These are phyloP conservation scores for Condylostoma magnum DNA, from an alignment of 169 alveolate species.

Conservation along the genomic window DNA sequence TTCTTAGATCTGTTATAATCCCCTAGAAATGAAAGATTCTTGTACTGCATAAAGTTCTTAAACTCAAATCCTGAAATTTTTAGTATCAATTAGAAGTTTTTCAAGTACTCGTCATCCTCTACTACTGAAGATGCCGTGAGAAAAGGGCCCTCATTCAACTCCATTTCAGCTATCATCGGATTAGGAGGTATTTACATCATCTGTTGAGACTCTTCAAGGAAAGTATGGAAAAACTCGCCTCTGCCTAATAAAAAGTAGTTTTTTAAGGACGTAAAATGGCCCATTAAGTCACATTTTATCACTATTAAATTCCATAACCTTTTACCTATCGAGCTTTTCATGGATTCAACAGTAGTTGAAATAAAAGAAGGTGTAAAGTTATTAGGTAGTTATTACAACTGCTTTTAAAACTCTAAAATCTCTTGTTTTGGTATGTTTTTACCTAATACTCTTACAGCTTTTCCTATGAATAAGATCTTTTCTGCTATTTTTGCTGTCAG, in stretches of 20 bases:
- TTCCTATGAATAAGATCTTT: constrained; percentile 61
- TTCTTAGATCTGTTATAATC: constrained; percentile 24
- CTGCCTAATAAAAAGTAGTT: constrained; percentile 50
- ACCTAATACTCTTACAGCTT: constrained; percentile 56
- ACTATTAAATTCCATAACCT: constrained; percentile 50
- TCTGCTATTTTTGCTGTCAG: constrained; percentile 47
- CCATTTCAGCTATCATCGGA: constrained; percentile 33
- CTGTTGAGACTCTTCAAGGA: constrained; percentile 45
- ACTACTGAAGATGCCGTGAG: constrained; percentile 33
- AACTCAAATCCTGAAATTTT: constrained; percentile 39
- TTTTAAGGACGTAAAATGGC: constrained; percentile 40
- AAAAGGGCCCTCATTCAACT: constrained; percentile 48
- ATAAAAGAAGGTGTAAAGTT: constrained; percentile 13
- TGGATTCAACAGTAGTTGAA: constrained; percentile 32
- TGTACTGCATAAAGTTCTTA: constrained; percentile 16
- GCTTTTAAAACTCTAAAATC: background rate
- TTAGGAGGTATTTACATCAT: constrained; percentile 43
- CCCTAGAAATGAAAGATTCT: constrained; percentile 41
- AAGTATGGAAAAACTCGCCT: constrained; percentile 57
- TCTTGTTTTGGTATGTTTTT: constrained; percentile 29
- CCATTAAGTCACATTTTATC: constrained; percentile 38
- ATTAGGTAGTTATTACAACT: background rate
- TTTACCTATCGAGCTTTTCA: constrained; percentile 46
- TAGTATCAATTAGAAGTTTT: constrained; percentile 36
- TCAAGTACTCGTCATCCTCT: constrained; percentile 48